Conservation (phyloP, 1,284 basidiomycete genomes). For the Cryptococcus jaspeensis region DNA sequence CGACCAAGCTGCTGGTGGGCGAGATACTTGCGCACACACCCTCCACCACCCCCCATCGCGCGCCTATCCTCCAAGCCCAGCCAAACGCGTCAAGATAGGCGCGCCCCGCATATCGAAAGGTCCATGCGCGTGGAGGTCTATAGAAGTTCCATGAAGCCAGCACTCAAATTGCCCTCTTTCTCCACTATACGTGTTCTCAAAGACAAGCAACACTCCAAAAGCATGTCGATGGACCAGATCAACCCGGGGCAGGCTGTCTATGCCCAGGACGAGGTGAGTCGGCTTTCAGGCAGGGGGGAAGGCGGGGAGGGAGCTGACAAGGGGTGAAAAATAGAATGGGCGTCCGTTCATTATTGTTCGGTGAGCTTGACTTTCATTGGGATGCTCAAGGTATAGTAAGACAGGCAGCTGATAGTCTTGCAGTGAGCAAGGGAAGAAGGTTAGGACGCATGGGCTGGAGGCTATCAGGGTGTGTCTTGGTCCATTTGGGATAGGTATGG, state of each 20-base stretch:
- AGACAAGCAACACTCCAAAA: background rate
- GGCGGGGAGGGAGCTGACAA: background rate
- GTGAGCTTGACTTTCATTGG: conserved; percentile 19
- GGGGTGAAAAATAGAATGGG: conserved; percentile 65
- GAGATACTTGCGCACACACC: too few species aligned
- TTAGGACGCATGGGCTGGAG: conserved; percentile 87
- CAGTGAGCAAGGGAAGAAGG: conserved; percentile 91
- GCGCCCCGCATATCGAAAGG: background rate
- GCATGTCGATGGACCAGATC: conserved; percentile 49
- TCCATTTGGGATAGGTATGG: too few species aligned
- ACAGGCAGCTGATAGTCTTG: background rate
- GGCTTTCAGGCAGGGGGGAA: background rate
- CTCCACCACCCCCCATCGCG: background rate
- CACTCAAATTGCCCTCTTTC: conserved; percentile 3
- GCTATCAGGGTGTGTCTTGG: conserved; percentile 79
- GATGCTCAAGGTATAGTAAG: background rate
- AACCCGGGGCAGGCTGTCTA: conserved; percentile 67
- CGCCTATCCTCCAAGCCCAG: background rate
- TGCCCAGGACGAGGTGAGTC: conserved; percentile 79
- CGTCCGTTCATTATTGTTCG: conserved; percentile 93
- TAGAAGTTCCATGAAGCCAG: conserved; percentile 1
- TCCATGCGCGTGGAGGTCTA: conserved; percentile 11
- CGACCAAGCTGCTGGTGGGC: too few species aligned
- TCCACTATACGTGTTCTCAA: background rate
- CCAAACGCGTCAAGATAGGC: background rate